Base-by-base conservation (phyloP, 2,329 filamentous ascomycete genomes). In the Fusarium sp. region DNA sequence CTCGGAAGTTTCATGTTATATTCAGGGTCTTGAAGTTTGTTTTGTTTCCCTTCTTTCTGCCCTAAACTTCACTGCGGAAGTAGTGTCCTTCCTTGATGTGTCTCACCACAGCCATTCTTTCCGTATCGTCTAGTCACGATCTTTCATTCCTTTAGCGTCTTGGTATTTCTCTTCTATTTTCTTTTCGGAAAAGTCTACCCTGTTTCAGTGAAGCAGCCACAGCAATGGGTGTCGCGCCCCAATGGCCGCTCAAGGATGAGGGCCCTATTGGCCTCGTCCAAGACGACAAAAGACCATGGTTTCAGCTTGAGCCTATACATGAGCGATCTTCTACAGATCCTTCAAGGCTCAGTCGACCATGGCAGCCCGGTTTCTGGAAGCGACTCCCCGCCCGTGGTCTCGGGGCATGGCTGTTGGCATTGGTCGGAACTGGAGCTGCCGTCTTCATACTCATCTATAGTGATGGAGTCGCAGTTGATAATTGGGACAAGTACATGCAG, bases 321-420 rank as follows among this genome's bases (percentile, higher is more conserved):
- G 39, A 64, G 1, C 16, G 23, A 1, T 74, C 68, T 7, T 35
- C 41, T 4, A 25, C 58, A 13, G 52, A 70, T n/a, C 66, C 71
- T 16, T 30, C 45, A 11, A 62, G 73, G 34, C 71, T 76, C 6
- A 76, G 73, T 9, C 71, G 74, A 0, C 73, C 73, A 16, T 76
- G 73, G 73, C 70, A 72, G 16, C 64, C 73, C 1, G 73, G 73
- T 9, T 76, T 76, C 35, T 76, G 73, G 73, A 74, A 30, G 4
- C 64, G 73, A 2, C 74, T 76, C 8, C 73, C 73, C 8, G 54
- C 54, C 23, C 73, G 73, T 2, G 73, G 73, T 1, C 43, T 76
- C 39, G 67, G 73, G 35, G 61, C 68, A 54, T 76, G 73, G 73
- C 18, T 76, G n/a, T 32, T 74, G 10, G 35, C 73, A 1, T 14